Evolutionary conservation across 1,139 yeast species (phyloP).

Genomic region (Suhomyces coccinellae): DNA sequence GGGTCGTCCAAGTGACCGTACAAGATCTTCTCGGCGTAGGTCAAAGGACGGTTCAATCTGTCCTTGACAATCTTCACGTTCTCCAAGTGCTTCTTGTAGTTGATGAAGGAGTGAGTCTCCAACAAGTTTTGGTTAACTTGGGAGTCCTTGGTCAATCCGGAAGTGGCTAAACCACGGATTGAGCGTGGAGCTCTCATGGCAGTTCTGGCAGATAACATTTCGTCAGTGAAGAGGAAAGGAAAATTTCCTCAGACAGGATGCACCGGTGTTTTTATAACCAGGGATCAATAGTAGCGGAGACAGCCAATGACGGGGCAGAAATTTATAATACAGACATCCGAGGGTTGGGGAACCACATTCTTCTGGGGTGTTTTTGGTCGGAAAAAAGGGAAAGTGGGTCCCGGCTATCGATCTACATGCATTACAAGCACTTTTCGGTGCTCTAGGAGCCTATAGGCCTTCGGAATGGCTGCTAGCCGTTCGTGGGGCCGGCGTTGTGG

Average conservation of each 20-base stretch:
- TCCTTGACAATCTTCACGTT: conserved; percentile 83
- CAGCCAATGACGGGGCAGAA: conserved; percentile 21
- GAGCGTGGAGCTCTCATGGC: conserved; percentile 36
- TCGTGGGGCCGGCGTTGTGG: neutral
- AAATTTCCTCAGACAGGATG: conserved; percentile 6
- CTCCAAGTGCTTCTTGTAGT: conserved; percentile 77
- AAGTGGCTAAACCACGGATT: conserved; percentile 74
- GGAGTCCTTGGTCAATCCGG: conserved; percentile 80
- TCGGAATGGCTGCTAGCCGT: neutral
- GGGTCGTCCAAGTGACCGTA: conserved; percentile 98
- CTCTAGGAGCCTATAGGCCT: neutral
- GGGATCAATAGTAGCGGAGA: conserved; percentile 11
- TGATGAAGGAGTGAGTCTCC: conserved; percentile 80
- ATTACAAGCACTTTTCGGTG: neutral
- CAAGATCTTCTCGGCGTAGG: conserved; percentile 94
- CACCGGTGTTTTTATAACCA: conserved; percentile 12
- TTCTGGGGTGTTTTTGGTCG: neutral
- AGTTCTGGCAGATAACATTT: conserved; percentile 46
- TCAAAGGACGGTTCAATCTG: conserved; percentile 89
- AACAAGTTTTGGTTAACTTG: conserved; percentile 89
- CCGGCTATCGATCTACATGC: neutral
- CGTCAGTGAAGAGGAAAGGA: conserved; percentile 11
- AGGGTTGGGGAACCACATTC: conserved; percentile 3
- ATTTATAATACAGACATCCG: conserved; percentile 20
- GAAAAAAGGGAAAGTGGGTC: neutral